Evolutionary conservation across 108 stramenopile genomes (phyloP).

Genomic region (Nitzschia palea): DNA sequence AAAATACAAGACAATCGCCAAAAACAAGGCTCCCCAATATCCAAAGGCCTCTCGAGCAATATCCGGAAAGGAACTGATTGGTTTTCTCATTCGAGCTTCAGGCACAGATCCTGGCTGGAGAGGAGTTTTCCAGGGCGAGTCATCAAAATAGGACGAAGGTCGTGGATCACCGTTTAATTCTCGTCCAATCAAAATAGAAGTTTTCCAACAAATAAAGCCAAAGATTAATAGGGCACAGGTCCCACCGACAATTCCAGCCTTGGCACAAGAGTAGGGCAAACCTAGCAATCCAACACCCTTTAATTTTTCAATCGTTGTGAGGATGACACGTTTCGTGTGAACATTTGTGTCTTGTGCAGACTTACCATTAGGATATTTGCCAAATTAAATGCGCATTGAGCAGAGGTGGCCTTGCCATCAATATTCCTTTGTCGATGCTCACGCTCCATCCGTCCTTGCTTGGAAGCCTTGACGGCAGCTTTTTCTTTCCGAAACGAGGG

Average conservation of each 20-base stretch:
- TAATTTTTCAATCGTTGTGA: not conserved
- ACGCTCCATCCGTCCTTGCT: slow-evolving; percentile 16
- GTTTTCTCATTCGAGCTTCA: slow-evolving; percentile 57
- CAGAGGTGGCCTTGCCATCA: slow-evolving; percentile 58
- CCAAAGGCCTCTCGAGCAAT: slow-evolving; percentile 81
- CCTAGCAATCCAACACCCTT: slow-evolving; percentile 72
- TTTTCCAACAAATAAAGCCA: slow-evolving; percentile 55
- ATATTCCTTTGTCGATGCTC: slow-evolving; percentile 3
- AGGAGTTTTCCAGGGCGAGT: slow-evolving; percentile 48
- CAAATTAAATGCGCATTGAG: slow-evolving; percentile 71
- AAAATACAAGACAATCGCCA: slow-evolving; percentile 72
- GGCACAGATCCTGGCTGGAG: slow-evolving; percentile 39
- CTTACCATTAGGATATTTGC: slow-evolving; percentile 71
- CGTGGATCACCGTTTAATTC: slow-evolving; percentile 79
- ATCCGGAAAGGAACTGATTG: slow-evolving; percentile 66
- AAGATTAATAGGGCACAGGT: slow-evolving; percentile 44
- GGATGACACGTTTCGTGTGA: not conserved
- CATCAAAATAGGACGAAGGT: slow-evolving; percentile 56
- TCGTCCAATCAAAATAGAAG: slow-evolving; percentile 73
- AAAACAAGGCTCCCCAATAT: slow-evolving; percentile 47
- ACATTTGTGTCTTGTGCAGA: not conserved
- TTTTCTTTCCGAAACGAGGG: slow-evolving; percentile 26
- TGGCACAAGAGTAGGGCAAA: slow-evolving; percentile 63
- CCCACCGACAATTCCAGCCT: slow-evolving; percentile 68
- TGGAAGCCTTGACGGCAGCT: slow-evolving; percentile 15